These are phyloP conservation scores for Pseudovirgaria hyperparasitica DNA, from an alignment of 2,329 filamentous ascomycete genomes.

Conservation along the genomic window DNA sequence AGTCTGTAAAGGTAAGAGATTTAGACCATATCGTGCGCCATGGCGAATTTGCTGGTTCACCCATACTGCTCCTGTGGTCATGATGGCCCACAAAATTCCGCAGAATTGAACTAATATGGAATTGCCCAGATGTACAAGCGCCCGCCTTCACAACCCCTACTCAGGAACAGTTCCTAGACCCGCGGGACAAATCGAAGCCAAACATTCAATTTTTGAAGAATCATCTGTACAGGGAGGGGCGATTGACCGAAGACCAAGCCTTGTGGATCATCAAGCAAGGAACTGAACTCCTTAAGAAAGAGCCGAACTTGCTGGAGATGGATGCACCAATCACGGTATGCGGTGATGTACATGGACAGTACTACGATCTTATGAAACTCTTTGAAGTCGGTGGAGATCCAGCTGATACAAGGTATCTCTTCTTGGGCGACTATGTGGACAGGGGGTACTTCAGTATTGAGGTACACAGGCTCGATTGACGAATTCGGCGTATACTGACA, in stretches of 20 bases:
- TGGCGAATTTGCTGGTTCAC: too few relatives aligned
- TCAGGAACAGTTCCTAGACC: slow-evolving; percentile 88
- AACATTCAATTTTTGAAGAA: slow-evolving; percentile 92
- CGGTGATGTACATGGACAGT: slow-evolving; percentile 96
- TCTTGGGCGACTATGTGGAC: slow-evolving; percentile 96
- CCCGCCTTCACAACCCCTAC: slow-evolving; percentile 86
- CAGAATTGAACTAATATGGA: too few relatives aligned
- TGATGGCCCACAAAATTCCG: too few relatives aligned
- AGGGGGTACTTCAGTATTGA: slow-evolving; percentile 98
- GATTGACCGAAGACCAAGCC: slow-evolving; percentile 92
- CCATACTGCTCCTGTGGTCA: too few relatives aligned
- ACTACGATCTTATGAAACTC: slow-evolving; percentile 98
- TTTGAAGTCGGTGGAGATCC: slow-evolving; percentile 98
- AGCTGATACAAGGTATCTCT: slow-evolving; percentile 89
- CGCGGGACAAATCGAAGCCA: slow-evolving; percentile 74
- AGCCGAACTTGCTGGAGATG: slow-evolving; percentile 97
- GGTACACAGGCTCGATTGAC: slow-evolving; percentile 26
- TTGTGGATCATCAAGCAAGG: slow-evolving; percentile 87
- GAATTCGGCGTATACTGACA: slow-evolving; percentile 17
- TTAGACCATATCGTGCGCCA: not conserved
- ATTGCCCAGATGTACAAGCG: slow-evolving; percentile 97
- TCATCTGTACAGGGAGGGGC: slow-evolving; percentile 95
- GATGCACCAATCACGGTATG: slow-evolving; percentile 98
- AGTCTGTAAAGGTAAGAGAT: slow-evolving; percentile 81
- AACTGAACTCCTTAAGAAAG: slow-evolving; percentile 72